phyloP scores from a whole-genome alignment of 129 eudicot species.

The Chrysanthemum seticuspe region DNA sequence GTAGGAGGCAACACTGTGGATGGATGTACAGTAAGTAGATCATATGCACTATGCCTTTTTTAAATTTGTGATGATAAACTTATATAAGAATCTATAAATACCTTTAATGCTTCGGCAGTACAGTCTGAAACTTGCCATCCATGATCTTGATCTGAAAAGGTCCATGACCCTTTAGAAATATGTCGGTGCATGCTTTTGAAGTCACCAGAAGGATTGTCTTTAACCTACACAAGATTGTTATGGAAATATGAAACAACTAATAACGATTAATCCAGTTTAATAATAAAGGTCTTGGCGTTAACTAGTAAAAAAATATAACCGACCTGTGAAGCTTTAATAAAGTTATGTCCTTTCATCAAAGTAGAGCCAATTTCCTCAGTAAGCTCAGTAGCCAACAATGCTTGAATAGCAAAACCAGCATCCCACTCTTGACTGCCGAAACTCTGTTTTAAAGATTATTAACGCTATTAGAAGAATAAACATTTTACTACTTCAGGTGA shows the following conservation, averaged over 20 bases:
- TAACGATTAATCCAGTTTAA: not conserved
- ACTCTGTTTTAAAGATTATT: conserved; percentile 46
- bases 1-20: conserved; percentile 67
- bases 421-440: conserved; percentile 93
- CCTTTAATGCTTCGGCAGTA: conserved; percentile 87
- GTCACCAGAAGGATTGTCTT: conserved; percentile 81
- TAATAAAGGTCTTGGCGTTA: not conserved
- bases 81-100: conserved; percentile 8
- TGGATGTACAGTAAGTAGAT: not conserved
- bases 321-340: conserved; percentile 86
- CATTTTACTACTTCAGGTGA: not conserved
- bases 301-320: not conserved
- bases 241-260: not conserved
- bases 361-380: conserved; percentile 59
- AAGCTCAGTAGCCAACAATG: conserved; percentile 63
- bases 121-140: conserved; percentile 97
- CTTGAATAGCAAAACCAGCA: conserved; percentile 73
- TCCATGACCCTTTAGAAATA: conserved; percentile 88
- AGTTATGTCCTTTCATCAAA: conserved; percentile 75
- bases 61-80: conserved; percentile 12
- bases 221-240: conserved; percentile 45
- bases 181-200: conserved; percentile 78
- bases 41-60: not conserved
- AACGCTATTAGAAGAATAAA: not conserved
- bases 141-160: conserved; percentile 90